Conservation (phyloP, 805 yeast species). For the Aciculoconidium aculeatum region DNA sequence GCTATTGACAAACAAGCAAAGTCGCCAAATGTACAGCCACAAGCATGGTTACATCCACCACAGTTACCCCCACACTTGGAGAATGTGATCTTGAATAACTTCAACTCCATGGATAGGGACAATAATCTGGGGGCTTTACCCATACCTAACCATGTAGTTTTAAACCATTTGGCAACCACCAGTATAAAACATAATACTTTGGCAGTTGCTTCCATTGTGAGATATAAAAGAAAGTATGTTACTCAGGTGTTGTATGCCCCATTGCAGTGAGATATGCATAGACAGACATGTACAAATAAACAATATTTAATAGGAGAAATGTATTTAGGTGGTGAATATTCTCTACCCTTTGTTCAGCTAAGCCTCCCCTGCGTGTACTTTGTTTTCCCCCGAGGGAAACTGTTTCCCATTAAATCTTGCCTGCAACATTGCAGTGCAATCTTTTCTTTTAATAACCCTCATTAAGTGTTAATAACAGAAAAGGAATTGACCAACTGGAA, state of each 20-base stretch:
- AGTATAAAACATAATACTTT: constrained; percentile 89
- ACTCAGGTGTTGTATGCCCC: constrained; percentile 94
- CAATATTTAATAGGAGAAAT: too few relatives aligned
- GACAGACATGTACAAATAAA: too few relatives aligned
- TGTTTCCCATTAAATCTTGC: too few relatives aligned
- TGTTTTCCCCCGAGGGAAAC: too few relatives aligned
- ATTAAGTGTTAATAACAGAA: too few relatives aligned
- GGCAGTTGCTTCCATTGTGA: constrained; percentile 86
- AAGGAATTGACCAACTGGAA: too few relatives aligned
- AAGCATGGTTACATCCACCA: constrained; percentile 84
- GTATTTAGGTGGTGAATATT: too few relatives aligned
- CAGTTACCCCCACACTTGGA: constrained; percentile 96
- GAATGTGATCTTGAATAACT: constrained; percentile 82
- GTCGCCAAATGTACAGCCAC: constrained; percentile 46
- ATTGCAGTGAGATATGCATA: constrained; percentile 34
- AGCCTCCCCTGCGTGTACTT: too few relatives aligned
- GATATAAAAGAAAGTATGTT: constrained; percentile 83
- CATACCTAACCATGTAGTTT: constrained; percentile 90
- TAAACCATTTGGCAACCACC: constrained; percentile 93
- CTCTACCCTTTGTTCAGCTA: too few relatives aligned
- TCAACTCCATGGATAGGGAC: constrained; percentile 51
- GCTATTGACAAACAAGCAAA: constrained; percentile 70
- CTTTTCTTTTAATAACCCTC: too few relatives aligned
- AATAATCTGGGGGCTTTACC: constrained; percentile 87
- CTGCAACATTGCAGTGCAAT: too few relatives aligned